Evolutionary conservation across 2,329 filamentous ascomycete species (phyloP).

Genomic region (Colletotrichum endophyticum): DNA sequence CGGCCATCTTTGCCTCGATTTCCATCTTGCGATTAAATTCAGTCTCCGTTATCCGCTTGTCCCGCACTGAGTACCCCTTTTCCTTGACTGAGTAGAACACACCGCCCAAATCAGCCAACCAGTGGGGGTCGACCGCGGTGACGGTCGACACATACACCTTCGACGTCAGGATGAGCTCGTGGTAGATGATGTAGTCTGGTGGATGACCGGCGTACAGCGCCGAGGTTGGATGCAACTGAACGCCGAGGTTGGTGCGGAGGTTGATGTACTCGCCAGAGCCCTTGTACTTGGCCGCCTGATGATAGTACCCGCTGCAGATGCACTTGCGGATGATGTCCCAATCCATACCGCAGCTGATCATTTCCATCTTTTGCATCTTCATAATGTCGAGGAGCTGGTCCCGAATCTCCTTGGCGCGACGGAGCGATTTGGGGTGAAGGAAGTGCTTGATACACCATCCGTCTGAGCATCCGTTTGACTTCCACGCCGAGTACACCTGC

Average conservation of each 20-base stretch:
- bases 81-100: constrained; percentile 98
- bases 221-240: constrained; percentile 92
- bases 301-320: constrained; percentile 97
- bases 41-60: constrained; percentile 85
- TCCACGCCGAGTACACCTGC: constrained; percentile 96
- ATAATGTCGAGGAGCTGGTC: constrained; percentile 95
- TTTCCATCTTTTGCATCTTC: constrained; percentile 87
- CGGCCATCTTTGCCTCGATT: constrained; percentile 90
- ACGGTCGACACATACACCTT: constrained; percentile 99
- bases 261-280: constrained; percentile 98
- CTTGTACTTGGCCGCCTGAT: constrained; percentile 95
- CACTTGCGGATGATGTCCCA: constrained; percentile 96
- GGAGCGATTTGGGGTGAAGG: constrained; percentile 90
- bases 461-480: constrained; percentile 86
- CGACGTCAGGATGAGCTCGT: constrained; percentile 94
- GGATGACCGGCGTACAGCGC: constrained; percentile 94
- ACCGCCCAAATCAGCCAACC: constrained; percentile 94
- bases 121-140: constrained; percentile 93
- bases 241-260: constrained; percentile 88
- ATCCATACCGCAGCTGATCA: constrained; percentile 91
- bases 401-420: constrained; percentile 90
- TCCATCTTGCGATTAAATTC: constrained; percentile 95
- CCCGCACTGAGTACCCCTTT: constrained; percentile 89
- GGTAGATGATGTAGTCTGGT: constrained; percentile 96
- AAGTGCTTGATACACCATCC: constrained; percentile 95